Base-by-base conservation (phyloP, 2,329 filamentous ascomycete genomes). In the Juglanconis sp. region DNA sequence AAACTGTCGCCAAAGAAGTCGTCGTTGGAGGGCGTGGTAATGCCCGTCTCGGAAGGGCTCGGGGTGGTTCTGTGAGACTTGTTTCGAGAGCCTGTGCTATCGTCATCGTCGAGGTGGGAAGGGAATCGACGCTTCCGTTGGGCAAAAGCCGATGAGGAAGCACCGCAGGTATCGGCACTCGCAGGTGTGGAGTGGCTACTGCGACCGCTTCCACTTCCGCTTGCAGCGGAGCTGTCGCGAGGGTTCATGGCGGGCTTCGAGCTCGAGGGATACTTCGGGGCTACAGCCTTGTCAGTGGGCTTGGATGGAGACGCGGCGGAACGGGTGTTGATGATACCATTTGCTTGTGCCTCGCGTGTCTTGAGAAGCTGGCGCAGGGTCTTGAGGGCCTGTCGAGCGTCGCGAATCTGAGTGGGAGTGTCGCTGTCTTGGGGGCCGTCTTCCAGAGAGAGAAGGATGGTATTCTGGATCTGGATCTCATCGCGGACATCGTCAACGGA, bases 371-470 rank as follows among this genome's bases (percentile, higher is more conserved):
- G 66, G 64, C 74, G 72, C 17, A 81, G 62, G 4, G 51, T 34
- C 15, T 52, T 42, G n/a, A 70, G 62, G 3, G 50, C 42, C 8
- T 56, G 47, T 34, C 60, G 60, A 8, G 59, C 59, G 36, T 74
- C 72, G 40, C 69, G 70, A 35, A 73, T 69, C 9, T 63, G 55
- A 34, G 64, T 54, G 11, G 65, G 54, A 11, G 67, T 67, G n/a
- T 60, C 61, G 17, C 56, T 60, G 17, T 71, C 63, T 9, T 65
- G 51, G 3, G 69, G 65, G 2, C 66, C 59, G 49, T 73, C 70
- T 44, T 67, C 65, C n/a, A 82, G 72, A 2, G 79, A 81, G 7
- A 67, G 64, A 3, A 82, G 69, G 24, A 82, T 72, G 53, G 77
- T 75, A 51, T 70, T 70, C 61, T 80, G 75, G 24, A 80, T 70